Base-by-base conservation (phyloP, 257 asterid species). In the Solanum tarapatanum region DNA sequence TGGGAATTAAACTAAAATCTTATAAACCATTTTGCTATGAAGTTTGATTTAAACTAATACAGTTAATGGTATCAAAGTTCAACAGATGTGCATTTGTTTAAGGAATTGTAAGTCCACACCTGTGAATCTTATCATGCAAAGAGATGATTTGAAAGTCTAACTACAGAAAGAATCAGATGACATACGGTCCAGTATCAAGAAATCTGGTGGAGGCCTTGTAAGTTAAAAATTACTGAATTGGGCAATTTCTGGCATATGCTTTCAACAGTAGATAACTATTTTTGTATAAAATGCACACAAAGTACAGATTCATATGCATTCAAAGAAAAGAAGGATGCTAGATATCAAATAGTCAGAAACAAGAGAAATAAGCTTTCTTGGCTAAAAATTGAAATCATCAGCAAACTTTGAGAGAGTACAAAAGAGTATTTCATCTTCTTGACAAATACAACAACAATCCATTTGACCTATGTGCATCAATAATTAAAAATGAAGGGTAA, bases 401-500 rank as follows among this genome's bases (percentile, higher is more conserved):
- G 64, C 8, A 3, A 43, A 43, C 66, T 26, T 79, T 26, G 39
- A 79, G 55, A 26, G 28, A 26, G 26, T 79, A 79, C 84, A 16
- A 16, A 79, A 14, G 66, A 24, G 37, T 39, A 75, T 39, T 14
- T 43, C 24, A 4, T 79, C 84, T 14, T 43, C 37, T 12, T 4
- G 84, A 35, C 23, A 79, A 26, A 8, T 26, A 79, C 26, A 79
- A 14, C 16, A 14, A 76, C 60, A n/a, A 41, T 41, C n/a, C 3
- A 8, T 79, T 24, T 7, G 1, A 79, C 16, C 64, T 79, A 8
- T 14, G 84, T 43, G 66, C 66, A 14, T 14, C 84, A 43, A 16
- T 79, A 79, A 79, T 45, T 79, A 79, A n/a, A n/a, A 79, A 79
- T 43, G 2, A 26, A 39, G n/a, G 64, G 13, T 11, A 93, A 91